Base-by-base conservation (phyloP, 345 rosid species). In the Camelina neglecta region DNA sequence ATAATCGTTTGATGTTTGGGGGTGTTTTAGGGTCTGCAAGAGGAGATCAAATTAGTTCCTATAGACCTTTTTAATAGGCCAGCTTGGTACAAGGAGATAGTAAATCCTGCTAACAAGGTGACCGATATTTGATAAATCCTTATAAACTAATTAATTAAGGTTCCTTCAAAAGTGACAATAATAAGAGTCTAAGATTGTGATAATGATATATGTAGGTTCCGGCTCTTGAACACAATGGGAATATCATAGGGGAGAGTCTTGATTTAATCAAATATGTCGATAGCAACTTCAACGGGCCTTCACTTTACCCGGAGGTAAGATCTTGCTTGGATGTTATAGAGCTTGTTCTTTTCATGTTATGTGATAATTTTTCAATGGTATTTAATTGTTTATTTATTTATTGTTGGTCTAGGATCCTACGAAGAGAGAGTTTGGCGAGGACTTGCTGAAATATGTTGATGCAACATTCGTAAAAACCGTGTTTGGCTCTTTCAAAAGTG, bases 51-150 rank as follows among this genome's bases (percentile, higher is more conserved):
- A 65, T 69, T 92, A 78, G 90, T 90, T 77, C 90, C 97, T 23
- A 71, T 92, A 12, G 84, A 89, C 72, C 83, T 95, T 73, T 48
- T 65, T 42, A 81, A 89, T 71, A 88, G 91, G 80, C 99, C 99
- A 80, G 74, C 80, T 72, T 90, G 97, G 99, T 95, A 84, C 78
- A 80, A 82, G 65, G 97, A 92, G 84, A 92, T 86, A 79, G 90
- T 90, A n/a, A 72, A 89, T 74, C 88, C 87, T n/a, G 71, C 74
- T 24, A 95, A 92, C 76, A 90, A 89, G 97, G 97, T 94, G 38
- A 61, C 24, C 39, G 10, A 31, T 69, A 16, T 31, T 8, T 70
- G 57, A 29, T 29, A 8, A 58, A 45, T 58, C 16, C 65, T 44
- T 56, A 56, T 41, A 16, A 29, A 15, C 10, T 31, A 45, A 26